These are phyloP conservation scores for Acacia concinna DNA, from an alignment of 331 rosid species.

Conservation along the genomic window DNA sequence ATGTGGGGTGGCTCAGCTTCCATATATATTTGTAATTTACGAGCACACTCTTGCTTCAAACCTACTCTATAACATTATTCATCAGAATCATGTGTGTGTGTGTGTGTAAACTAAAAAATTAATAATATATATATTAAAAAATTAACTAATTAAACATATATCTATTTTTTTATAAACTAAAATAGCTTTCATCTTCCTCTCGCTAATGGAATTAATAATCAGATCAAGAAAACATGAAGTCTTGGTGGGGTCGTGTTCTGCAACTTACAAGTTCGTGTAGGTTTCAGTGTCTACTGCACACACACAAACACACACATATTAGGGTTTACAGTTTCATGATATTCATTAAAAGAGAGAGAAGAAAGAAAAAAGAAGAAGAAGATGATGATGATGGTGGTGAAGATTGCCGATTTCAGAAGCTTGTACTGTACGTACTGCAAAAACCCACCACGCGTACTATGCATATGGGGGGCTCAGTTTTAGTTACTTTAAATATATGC, in stretches of 20 bases:
- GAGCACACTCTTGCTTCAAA: background rate
- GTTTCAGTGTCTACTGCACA: background rate
- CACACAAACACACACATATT: background rate
- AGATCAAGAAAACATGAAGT: background rate
- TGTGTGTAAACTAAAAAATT: too few species aligned
- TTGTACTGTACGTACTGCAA: constrained; percentile 14
- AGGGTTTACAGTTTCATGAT: background rate
- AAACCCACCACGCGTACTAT: constrained; percentile 40
- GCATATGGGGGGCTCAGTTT: constrained; percentile 19
- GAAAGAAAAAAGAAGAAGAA: too few species aligned
- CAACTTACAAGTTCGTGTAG: constrained; percentile 1
- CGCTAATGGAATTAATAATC: background rate
- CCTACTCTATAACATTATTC: background rate
- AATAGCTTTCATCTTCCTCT: background rate
- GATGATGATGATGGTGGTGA: constrained; percentile 23
- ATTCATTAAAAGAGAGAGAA: constrained; percentile 10
- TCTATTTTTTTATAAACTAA: too few species aligned
- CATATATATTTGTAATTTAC: background rate
- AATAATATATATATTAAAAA: too few species aligned
- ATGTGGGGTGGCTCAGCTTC: background rate
- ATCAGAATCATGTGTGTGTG: too few species aligned
- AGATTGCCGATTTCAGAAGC: constrained; percentile 45
- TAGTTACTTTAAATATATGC: background rate
- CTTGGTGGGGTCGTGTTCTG: constrained; percentile 13
- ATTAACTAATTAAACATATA: too few species aligned